Base-by-base conservation (phyloP, 2,329 filamentous ascomycete genomes). In the Verticillium zaregamsianum region DNA sequence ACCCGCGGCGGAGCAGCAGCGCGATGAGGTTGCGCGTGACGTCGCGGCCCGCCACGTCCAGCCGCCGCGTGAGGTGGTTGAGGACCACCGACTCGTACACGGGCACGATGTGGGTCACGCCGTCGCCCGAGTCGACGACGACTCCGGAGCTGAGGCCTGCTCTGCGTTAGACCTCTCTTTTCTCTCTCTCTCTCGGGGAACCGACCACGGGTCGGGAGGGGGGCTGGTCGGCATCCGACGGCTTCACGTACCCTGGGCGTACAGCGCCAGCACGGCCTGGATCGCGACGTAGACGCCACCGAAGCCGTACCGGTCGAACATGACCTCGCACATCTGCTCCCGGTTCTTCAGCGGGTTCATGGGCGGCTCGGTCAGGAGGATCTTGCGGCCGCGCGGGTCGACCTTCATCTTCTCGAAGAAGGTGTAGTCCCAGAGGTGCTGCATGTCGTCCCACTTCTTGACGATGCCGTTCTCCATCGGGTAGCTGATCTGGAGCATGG, bases 381-480 rank as follows among this genome's bases (percentile, higher is more conserved):
- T 98, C 86, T 99, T 99, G 78, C 93, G 92, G 68, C 92, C 94
- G 25, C 86, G 87, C 2, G 95, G 87, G 75, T 98, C 91, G 69
- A 99, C 83, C 77, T 93, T 88, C 86, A 99, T 91, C 86, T 98
- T 98, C 77, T 99, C 94, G 78, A 86, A 90, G 77, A 99, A 99
- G 28, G 95, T 99, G 77, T 96, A 98, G 80, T 99, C 94, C 95
- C 95, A 99, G 61, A 99, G 88, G 74, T 98, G 94, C 82, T 97
- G 92, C 95, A 99, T 99, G 77, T 99, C 95, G 70, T 99, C 95
- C 95, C 95, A 99, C 74, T 93, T 93, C 86, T 97, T 98, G 68
- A 99, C 93, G 72, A 99, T 98, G 71, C 95, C 95, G 76, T 99
- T 99, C 79, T 99, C 95, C 95, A 99, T 99, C 69, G 95, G 95